Percentiles rank a stretch among this genome's conserved stretches.
Conservation (phyloP, 2,329 filamentous ascomycete genomes). For the Fusarium agapanthi region DNA sequence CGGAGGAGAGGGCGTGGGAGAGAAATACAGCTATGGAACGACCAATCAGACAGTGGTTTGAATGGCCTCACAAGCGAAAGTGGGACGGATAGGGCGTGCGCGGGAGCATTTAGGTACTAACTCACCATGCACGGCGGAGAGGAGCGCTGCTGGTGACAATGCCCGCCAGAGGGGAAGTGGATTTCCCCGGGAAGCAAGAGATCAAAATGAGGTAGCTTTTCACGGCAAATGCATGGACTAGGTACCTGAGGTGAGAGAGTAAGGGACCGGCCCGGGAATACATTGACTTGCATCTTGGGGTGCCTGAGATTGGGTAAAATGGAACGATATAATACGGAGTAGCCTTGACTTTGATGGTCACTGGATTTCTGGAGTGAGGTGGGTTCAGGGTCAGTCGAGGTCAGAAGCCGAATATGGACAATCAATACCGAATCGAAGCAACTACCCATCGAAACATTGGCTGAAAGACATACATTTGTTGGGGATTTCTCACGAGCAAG, state of each 20-base stretch:
- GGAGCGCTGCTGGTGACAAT: slow-evolving; percentile 22
- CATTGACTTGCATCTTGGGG: slow-evolving; percentile 4
- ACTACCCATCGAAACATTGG: not conserved
- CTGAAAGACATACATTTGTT: not conserved
- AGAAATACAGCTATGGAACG: not conserved
- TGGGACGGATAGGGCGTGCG: slow-evolving; percentile 21
- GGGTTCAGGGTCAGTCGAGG: slow-evolving; percentile 40
- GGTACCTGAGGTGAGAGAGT: slow-evolving; percentile 14
- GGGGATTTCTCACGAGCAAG: not conserved
- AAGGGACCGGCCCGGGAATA: slow-evolving; percentile 32
- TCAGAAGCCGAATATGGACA: slow-evolving; percentile 34
- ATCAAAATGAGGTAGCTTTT: slow-evolving; percentile 9
- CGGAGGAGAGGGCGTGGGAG: slow-evolving; percentile 19
- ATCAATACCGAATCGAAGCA: slow-evolving; percentile 13
- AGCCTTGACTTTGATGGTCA: slow-evolving; percentile 3
- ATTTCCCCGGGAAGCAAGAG: slow-evolving; percentile 26
- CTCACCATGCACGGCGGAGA: slow-evolving; percentile 25
- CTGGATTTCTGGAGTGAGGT: slow-evolving; percentile 24
- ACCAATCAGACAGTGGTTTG: not conserved
- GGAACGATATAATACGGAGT: slow-evolving; percentile 20
- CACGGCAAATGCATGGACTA: slow-evolving; percentile 5
- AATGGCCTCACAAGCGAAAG: slow-evolving; percentile 14
- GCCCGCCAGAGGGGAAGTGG: slow-evolving; percentile 33
- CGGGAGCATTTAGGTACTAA: slow-evolving; percentile 8
- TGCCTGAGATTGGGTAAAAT: slow-evolving; percentile 28